Conservation (phyloP, 2,329 filamentous ascomycete genomes). For the Colletotrichum incanum region DNA sequence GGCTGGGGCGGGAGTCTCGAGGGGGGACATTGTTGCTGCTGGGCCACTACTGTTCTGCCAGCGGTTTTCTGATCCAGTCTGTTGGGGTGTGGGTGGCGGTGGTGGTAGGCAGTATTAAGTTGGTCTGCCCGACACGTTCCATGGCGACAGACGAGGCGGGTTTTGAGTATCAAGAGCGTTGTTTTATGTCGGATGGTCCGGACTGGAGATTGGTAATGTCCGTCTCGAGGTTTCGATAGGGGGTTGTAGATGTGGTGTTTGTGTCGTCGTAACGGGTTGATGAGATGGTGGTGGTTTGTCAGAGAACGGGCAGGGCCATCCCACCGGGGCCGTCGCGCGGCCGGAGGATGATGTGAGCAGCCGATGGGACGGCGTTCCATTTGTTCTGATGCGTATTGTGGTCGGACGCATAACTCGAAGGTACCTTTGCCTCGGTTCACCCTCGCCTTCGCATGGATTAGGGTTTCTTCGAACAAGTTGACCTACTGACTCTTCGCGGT, state of each 20-base stretch:
- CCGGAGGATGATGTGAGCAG: neutral
- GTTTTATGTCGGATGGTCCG: neutral
- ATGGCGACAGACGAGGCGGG: neutral
- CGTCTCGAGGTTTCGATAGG: neutral
- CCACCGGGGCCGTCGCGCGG: constrained; percentile 3
- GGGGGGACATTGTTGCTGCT: neutral
- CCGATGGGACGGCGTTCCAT: neutral
- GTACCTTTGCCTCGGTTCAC: neutral
- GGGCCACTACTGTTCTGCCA: neutral
- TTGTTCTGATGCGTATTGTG: neutral
- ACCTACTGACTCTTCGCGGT: no score
- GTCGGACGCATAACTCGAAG: neutral
- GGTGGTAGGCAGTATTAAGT: no score
- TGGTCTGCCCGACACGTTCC: neutral
- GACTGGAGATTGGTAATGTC: neutral
- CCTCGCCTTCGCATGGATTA: no score
- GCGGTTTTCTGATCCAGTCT: no score
- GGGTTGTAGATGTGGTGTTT: neutral
- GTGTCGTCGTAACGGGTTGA: neutral
- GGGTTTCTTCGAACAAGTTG: no score
- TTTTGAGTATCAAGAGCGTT: neutral
- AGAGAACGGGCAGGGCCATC: neutral
- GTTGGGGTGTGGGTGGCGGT: no score
- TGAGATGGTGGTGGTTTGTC: neutral
- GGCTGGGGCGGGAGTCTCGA: neutral